phyloP scores from a whole-genome alignment of 2,329 filamentous ascomycete genomes.

The Cladosporium sp. region DNA sequence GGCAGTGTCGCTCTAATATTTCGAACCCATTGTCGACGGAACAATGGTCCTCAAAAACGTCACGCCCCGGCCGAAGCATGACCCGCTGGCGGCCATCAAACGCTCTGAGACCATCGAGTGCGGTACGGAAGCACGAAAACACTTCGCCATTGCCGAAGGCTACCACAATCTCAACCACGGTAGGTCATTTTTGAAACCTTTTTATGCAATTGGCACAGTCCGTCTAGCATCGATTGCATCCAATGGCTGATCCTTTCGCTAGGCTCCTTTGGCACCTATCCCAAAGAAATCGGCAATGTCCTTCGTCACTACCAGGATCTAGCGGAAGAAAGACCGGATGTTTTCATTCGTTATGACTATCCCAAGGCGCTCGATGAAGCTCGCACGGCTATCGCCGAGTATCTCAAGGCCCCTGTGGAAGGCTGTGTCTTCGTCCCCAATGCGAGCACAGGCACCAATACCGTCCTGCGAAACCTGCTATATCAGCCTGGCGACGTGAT shows the following conservation, averaged over 20 bases:
- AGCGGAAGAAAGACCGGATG: conserved; percentile 64
- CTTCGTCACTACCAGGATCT: conserved; percentile 60
- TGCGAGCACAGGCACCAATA: conserved; percentile 72
- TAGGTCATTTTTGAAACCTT: conserved; percentile 30
- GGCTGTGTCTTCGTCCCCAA: conserved; percentile 74
- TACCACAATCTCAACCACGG: conserved; percentile 75
- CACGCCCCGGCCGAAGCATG: background rate
- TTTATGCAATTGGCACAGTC: background rate
- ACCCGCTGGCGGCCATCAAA: conserved; percentile 8
- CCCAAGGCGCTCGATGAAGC: conserved; percentile 57
- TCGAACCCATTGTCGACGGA: background rate
- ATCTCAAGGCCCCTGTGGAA: conserved; percentile 60
- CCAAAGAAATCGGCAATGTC: conserved; percentile 53
- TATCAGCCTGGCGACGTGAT: conserved; percentile 70
- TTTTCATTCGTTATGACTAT: conserved; percentile 66
- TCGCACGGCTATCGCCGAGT: conserved; percentile 56
- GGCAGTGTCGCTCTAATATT: background rate
- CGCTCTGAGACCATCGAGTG: conserved; percentile 22
- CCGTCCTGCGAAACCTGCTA: conserved; percentile 66
- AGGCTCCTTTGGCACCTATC: conserved; percentile 78
- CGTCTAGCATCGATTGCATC: background rate
- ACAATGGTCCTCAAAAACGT: background rate
- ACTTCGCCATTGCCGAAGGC: conserved; percentile 63
- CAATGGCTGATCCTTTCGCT: background rate
- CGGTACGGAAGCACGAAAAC: conserved; percentile 44